These are phyloP conservation scores for Diaporthe vexans DNA, from an alignment of 2,329 filamentous ascomycete genomes.

Conservation along the genomic window DNA sequence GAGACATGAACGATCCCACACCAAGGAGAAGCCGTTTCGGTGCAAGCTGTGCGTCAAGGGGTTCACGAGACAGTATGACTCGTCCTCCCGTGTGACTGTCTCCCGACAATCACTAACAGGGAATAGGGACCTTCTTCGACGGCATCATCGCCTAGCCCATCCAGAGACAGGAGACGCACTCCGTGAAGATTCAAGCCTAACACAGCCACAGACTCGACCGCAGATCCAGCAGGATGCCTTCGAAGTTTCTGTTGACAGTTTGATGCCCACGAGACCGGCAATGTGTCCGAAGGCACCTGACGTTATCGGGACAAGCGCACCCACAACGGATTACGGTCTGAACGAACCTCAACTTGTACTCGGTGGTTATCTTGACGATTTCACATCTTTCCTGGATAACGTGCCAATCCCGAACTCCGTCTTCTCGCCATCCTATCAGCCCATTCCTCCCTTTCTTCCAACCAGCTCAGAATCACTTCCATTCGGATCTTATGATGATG, in stretches of 20 bases:
- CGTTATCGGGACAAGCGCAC: not conserved
- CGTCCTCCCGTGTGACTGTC: not conserved
- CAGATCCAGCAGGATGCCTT: not conserved
- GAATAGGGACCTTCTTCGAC: conserved; percentile 11
- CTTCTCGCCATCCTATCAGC: conserved; percentile 2
- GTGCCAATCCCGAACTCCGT: conserved; percentile 9
- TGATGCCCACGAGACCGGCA: not conserved
- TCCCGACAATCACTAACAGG: not conserved
- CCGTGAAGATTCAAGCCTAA: not conserved
- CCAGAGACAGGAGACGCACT: not conserved
- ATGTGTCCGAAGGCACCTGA: not conserved
- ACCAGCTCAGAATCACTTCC: not conserved
- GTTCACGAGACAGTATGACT: not conserved
- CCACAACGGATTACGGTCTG: not conserved
- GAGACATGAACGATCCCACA: no score
- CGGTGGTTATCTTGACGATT: not conserved
- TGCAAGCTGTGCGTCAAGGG: not conserved
- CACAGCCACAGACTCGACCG: not conserved
- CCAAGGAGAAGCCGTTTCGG: no score
- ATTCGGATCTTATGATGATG: not conserved
- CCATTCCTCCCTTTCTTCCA: conserved; percentile 5
- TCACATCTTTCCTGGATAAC: not conserved
- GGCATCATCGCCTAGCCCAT: not conserved
- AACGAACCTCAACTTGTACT: not conserved
- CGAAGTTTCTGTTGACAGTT: not conserved